These are phyloP conservation scores for Lachancea waltii DNA, from an alignment of 805 yeast species.

Conservation along the genomic window DNA sequence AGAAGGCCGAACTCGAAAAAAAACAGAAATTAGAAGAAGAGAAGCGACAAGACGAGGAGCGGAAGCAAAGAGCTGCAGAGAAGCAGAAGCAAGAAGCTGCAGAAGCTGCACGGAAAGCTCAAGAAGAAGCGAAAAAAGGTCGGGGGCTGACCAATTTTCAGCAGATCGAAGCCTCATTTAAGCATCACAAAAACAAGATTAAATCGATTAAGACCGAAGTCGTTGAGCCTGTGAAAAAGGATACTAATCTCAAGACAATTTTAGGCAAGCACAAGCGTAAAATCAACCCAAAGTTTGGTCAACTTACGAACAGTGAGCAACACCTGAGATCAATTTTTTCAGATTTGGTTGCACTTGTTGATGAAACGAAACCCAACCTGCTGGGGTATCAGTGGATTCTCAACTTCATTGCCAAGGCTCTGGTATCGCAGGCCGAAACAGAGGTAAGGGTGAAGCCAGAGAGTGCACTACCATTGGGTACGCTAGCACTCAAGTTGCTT, in stretches of 20 bases:
- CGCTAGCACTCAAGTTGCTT: slow-evolving; percentile 51
- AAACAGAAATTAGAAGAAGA: slow-evolving; percentile 19
- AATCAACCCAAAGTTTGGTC: slow-evolving; percentile 87
- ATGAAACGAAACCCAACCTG: slow-evolving; percentile 40
- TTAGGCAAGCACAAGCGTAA: slow-evolving; percentile 60
- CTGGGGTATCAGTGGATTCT: slow-evolving; percentile 65
- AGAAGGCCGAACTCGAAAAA: slow-evolving; percentile 14
- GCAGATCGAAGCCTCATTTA: slow-evolving; percentile 39
- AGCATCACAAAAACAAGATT: slow-evolving; percentile 46
- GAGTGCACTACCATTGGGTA: slow-evolving; percentile 74
- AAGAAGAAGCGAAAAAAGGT: slow-evolving; percentile 18
- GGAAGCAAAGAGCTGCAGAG: slow-evolving; percentile 18
- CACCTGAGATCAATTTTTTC: slow-evolving; percentile 47
- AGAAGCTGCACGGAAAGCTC: slow-evolving; percentile 11
- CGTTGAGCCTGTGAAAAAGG: slow-evolving; percentile 46
- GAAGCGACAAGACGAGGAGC: slow-evolving; percentile 22
- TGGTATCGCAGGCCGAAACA: slow-evolving; percentile 87
- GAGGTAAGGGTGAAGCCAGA: slow-evolving; percentile 78
- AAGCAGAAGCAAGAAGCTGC: slow-evolving; percentile 14
- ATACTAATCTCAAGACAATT: slow-evolving; percentile 47
- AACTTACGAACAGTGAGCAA: slow-evolving; percentile 61
- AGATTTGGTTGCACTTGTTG: slow-evolving; percentile 47
- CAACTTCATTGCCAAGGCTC: slow-evolving; percentile 77
- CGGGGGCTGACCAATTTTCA: slow-evolving; percentile 25
- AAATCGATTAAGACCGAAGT: slow-evolving; percentile 53